Evolutionary conservation across 495 filamentous ascomycete species (phyloP).

Genomic region (Aspergillus sclerotiicarbonarius): DNA sequence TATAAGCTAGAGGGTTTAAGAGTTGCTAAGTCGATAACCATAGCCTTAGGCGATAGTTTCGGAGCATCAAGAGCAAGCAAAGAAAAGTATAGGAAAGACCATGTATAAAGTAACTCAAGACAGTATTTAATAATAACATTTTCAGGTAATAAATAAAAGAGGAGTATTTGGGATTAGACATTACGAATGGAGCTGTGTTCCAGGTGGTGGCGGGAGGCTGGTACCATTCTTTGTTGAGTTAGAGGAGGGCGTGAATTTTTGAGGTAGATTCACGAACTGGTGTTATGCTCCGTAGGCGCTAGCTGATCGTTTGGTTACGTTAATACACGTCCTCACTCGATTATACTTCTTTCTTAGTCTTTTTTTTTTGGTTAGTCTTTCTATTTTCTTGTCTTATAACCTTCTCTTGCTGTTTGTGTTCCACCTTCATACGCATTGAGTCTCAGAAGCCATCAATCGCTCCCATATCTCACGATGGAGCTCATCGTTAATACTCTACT

Average conservation of each 20-base stretch:
- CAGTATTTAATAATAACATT: conserved; percentile 7
- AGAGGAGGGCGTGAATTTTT: conserved; percentile 12
- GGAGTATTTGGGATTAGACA: conserved; percentile 17
- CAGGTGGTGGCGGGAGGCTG: conserved; percentile 16
- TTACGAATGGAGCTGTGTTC: conserved; percentile 18
- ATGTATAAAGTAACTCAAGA: conserved; percentile 10
- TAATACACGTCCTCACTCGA: not conserved
- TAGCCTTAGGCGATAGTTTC: not conserved
- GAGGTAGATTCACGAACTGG: conserved; percentile 8
- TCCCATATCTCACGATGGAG: not conserved
- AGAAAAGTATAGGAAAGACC: conserved; percentile 1
- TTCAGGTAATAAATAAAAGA: conserved; percentile 13
- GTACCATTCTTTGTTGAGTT: conserved; percentile 25
- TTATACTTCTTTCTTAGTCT: not conserved
- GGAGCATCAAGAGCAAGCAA: not conserved
- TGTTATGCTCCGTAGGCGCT: not conserved
- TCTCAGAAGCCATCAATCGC: not conserved
- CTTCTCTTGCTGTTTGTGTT: not conserved
- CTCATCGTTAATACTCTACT: conserved; percentile 3
- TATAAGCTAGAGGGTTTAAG: not conserved
- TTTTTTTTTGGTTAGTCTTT: not conserved
- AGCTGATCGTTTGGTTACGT: not conserved
- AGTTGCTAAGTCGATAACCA: not conserved
- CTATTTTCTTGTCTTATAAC: not conserved
- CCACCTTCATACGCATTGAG: not conserved